phyloP scores from a whole-genome alignment of 495 filamentous ascomycete genomes.

The Neurospora sp. region DNA sequence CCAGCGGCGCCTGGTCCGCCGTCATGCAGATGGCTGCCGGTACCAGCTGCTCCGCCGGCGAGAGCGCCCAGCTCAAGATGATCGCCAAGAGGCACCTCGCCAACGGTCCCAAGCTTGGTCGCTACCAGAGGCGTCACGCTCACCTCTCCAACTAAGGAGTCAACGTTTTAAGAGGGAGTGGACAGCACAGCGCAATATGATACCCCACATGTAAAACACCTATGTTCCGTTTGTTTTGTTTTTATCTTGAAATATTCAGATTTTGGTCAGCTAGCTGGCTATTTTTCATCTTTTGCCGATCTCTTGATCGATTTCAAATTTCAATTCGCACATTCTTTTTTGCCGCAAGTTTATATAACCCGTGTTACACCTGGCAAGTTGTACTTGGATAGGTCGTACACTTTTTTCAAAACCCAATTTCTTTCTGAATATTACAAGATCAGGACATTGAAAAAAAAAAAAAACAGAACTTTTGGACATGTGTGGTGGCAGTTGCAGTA shows the following conservation, averaged over 20 bases:
- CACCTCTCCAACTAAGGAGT: neutral
- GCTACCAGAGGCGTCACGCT: neutral
- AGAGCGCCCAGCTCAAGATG: constrained; percentile 32
- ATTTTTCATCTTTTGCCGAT: neutral
- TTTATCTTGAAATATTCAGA: neutral
- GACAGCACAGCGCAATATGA: neutral
- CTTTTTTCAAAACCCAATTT: neutral
- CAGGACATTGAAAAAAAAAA: neutral
- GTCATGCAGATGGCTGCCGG: constrained; percentile 45
- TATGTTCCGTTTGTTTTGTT: neutral
- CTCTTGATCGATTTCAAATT: neutral
- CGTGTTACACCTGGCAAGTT: neutral
- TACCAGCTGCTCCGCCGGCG: constrained; percentile 47
- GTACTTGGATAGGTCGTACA: neutral
- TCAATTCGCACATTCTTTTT: neutral
- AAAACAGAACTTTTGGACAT: neutral
- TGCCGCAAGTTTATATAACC: neutral
- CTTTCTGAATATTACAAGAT: neutral
- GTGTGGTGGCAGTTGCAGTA: neutral
- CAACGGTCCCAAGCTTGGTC: neutral
- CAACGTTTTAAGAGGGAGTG: neutral
- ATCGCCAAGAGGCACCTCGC: neutral
- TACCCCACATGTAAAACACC: neutral
- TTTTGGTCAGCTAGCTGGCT: neutral
- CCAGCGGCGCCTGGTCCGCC: constrained; percentile 48